Evolutionary conservation across 179 eudicot species (phyloP), one percentile per base, ranked within the genome.

Genomic region (Nepenthes alata): DNA sequence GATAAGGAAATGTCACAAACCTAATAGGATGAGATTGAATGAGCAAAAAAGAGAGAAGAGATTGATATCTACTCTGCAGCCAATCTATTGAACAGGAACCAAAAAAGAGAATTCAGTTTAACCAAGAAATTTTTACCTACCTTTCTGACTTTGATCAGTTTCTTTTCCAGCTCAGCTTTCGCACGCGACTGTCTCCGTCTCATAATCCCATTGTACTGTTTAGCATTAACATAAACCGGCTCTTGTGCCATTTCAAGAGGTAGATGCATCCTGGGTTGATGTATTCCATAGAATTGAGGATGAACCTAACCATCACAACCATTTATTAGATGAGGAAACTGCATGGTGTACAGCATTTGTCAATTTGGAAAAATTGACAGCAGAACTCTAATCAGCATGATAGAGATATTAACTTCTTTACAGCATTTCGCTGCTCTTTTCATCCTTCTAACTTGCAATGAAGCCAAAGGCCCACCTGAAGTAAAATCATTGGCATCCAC

Each of bases 161-260:
- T 86, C 78, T 67, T 81, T 69, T 81, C 95, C 37, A 84, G 83
- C 79, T 86, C 95, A 3, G 88, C 89, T 74, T 86, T 86, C 14
- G 95, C 95, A 55, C 95, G 89, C 37, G 77, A 75, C 69, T 86
- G 85, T 53, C 95, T 82, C 60, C 95, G 77, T 58, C 89, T 69
- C 47, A 84, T 69, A 67, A 86, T 84, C 3, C 84, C 89, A 36
- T 78, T 82, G 61, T 86, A 86, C 51, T 86, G 95, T 75, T 86
- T 86, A 37, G 89, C 89, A 78, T 86, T 86, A 25, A 86, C 95
- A 70, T 86, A 86, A 56, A 86, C 89, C 59, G 89, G 95, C 67
- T 86, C 95, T 53, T 78, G 79, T 35, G 81, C 75, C 87, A 86
- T 78, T 64, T 86, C 95, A 63, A 81, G 78, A 54, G 85, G 87